Conservation (phyloP, 306 rosid species). For the Medicago arabica region DNA sequence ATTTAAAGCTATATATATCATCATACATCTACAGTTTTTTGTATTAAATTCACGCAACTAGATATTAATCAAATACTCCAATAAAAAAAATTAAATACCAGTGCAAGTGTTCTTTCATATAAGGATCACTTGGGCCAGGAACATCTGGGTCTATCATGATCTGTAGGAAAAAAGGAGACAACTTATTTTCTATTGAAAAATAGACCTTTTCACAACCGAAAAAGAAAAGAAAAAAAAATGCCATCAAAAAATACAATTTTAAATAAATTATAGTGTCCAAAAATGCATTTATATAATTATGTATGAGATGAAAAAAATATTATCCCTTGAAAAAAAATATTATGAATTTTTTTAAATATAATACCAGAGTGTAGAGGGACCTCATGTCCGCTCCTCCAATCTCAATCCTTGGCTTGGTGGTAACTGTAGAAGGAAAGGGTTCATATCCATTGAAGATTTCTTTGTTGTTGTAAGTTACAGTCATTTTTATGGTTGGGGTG, state of each 20-base stretch:
- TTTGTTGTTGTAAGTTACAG: constrained; percentile 60
- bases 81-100: constrained; percentile 51
- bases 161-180: constrained; percentile 42
- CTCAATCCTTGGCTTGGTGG: constrained; percentile 68
- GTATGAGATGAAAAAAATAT: background rate
- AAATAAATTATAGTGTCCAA: background rate
- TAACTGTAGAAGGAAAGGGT: constrained; percentile 70
- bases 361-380: constrained; percentile 84
- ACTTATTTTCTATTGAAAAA: background rate
- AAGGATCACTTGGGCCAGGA: constrained; percentile 96
- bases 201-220: background rate
- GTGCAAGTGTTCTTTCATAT: constrained; percentile 81
- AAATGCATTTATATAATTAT: too few species aligned
- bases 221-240: too few species aligned
- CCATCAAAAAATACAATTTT: background rate
- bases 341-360: background rate
- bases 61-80: background rate
- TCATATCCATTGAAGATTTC: constrained; percentile 81
- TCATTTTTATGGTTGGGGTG: constrained; percentile 60
- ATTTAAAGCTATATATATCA: background rate
- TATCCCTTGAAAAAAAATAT: background rate
- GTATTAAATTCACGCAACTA: too few species aligned
- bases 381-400: constrained; percentile 84
- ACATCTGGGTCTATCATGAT: constrained; percentile 88
- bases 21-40: too few species aligned